A percentile compares a stretch with the other conserved stretches of the same genome.
Conservation (phyloP, 2,329 filamentous ascomycete genomes). For the Aspergillus texensis region DNA sequence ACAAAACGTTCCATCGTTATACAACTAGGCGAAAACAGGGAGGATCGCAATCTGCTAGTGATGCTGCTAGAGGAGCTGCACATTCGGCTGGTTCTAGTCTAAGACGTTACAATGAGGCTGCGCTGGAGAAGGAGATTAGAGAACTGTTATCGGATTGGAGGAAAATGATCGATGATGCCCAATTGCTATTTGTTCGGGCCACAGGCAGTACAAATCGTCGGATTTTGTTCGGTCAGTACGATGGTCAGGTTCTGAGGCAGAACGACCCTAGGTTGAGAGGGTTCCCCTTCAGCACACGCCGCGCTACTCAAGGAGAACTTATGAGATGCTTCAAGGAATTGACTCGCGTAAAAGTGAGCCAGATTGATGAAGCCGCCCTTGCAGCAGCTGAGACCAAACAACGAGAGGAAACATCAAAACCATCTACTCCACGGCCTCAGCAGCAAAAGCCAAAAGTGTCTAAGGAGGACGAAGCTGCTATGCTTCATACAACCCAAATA, state of each 20-base stretch:
- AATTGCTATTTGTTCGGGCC: conserved; percentile 85
- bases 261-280: conserved; percentile 80
- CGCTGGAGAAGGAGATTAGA: conserved; percentile 84
- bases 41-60: conserved; percentile 90
- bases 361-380: conserved; percentile 69
- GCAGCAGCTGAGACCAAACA: conserved; percentile 53
- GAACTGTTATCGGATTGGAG: conserved; percentile 83
- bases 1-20: conserved; percentile 98
- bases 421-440: conserved; percentile 33
- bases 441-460: conserved; percentile 62
- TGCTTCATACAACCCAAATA: conserved; percentile 85
- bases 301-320: conserved; percentile 90
- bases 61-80: conserved; percentile 88
- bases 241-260: conserved; percentile 77
- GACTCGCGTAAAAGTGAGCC: conserved; percentile 82
- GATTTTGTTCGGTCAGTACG: conserved; percentile 88
- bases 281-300: conserved; percentile 89
- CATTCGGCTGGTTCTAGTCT: conserved; percentile 91
- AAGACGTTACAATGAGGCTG: conserved; percentile 91
- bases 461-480: conserved; percentile 80
- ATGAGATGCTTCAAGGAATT: conserved; percentile 94
- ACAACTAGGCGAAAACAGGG: conserved; percentile 96
- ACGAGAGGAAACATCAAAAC: conserved; percentile 42
- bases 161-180: conserved; percentile 76
- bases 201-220: conserved; percentile 83